A percentile compares a stretch with the other conserved stretches of the same genome.
Conservation (phyloP, 164 flowering plant genomes). For the Brasenia schreberi region DNA sequence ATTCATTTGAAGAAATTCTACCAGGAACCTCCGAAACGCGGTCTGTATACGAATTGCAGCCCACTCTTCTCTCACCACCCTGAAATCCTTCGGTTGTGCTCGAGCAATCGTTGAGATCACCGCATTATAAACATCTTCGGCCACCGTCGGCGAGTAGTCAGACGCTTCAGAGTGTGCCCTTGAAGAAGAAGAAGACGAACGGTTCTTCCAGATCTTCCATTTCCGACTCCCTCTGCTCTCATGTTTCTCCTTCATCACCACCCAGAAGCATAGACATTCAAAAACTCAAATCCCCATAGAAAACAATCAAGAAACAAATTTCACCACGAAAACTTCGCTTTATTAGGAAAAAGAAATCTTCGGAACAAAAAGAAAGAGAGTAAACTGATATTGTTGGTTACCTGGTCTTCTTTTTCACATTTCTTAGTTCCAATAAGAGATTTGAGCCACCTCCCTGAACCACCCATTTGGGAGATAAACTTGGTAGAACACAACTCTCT, state of each 20-base stretch:
- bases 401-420: conserved; percentile 27
- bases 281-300: conserved; percentile 1
- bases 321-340: background rate
- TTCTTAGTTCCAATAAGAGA: conserved; percentile 46
- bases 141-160: conserved; percentile 22
- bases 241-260: conserved; percentile 22
- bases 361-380: background rate
- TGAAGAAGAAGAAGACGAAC: conserved; percentile 25
- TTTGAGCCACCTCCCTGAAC: conserved; percentile 81
- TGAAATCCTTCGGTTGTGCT: conserved; percentile 67
- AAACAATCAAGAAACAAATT: background rate
- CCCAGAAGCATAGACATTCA: background rate
- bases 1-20: conserved; percentile 10
- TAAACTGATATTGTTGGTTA: conserved; percentile 14
- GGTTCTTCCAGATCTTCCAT: conserved; percentile 63
- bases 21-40: conserved; percentile 80
- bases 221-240: conserved; percentile 25
- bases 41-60: conserved; percentile 91
- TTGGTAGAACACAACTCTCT: background rate
- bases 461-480: conserved; percentile 42
- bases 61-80: conserved; percentile 72
- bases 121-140: conserved; percentile 29
- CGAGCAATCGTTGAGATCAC: conserved; percentile 68
- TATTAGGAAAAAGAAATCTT: background rate
- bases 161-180: conserved; percentile 32